Percentiles rank a stretch among this genome's conserved stretches.
These are phyloP conservation scores for Andrographis paniculata DNA, from an alignment of 305 asterid species.

Conservation along the genomic window DNA sequence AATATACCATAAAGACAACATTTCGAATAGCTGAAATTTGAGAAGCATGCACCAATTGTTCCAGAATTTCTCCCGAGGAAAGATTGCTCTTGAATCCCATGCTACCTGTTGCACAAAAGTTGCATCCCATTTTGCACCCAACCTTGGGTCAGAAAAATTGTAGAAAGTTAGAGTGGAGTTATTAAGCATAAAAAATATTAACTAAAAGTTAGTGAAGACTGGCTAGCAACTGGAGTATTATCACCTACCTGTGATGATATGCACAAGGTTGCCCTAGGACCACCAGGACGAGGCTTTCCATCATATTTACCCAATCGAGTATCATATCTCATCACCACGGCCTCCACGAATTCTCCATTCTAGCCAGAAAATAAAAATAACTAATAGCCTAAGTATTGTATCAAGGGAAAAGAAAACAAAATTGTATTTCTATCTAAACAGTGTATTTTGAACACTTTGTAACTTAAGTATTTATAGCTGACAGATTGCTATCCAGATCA, in stretches of 20 bases:
- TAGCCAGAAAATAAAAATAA: conserved; percentile 16
- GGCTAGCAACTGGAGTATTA: conserved; percentile 8
- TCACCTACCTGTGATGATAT: conserved; percentile 77
- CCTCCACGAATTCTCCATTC: conserved; percentile 93
- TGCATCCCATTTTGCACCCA: conserved; percentile 99
- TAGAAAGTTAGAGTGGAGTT: no score
- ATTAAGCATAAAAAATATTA: not conserved
- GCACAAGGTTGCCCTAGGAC: conserved; percentile 87
- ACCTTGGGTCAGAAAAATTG: conserved; percentile 36
- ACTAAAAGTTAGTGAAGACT: not conserved
- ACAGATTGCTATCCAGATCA: not conserved
- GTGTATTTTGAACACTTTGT: no score
- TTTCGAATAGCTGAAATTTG: conserved; percentile 74
- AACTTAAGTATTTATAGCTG: not conserved
- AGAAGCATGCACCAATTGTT: conserved; percentile 90
- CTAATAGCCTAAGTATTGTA: conserved; percentile 4
- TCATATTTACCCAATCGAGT: conserved; percentile 63
- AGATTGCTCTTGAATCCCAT: conserved; percentile 93
- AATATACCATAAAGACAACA: conserved; percentile 83
- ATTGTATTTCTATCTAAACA: no score
- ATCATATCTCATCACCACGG: conserved; percentile 93
- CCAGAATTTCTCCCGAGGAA: conserved; percentile 83
- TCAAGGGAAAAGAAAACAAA: no score
- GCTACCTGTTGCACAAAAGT: conserved; percentile 93
- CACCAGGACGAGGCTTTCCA: conserved; percentile 95